These are phyloP conservation scores for Suillus americanus DNA, from an alignment of 768 basidiomycete species.

Conservation along the genomic window DNA sequence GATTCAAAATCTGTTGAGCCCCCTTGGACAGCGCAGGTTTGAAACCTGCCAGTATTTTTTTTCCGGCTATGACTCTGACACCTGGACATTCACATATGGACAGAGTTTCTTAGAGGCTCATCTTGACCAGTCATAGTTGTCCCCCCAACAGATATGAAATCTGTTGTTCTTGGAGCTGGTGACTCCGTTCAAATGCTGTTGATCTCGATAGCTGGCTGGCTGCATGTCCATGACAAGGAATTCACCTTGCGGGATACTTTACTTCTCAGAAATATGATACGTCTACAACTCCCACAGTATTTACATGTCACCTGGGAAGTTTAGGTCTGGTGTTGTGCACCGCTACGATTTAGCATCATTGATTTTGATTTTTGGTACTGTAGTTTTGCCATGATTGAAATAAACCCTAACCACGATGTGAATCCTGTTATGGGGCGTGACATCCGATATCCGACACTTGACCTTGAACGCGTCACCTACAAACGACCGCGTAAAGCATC, in stretches of 20 bases:
- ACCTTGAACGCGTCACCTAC: slow-evolving; percentile 33
- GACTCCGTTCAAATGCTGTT: no score
- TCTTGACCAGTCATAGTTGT: neutral
- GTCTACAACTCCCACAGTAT: neutral
- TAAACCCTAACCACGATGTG: slow-evolving; percentile 1
- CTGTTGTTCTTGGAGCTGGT: neutral
- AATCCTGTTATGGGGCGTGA: neutral
- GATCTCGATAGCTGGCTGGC: no score
- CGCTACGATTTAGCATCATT: neutral
- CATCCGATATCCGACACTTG: slow-evolving; percentile 17
- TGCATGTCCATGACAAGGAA: no score
- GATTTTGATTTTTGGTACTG: neutral
- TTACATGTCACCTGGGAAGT: neutral
- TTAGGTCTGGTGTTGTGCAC: neutral
- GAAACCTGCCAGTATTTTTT: no score
- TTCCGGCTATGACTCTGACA: no score
- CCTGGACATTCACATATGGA: no score
- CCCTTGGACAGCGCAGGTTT: no score
- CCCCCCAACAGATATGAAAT: neutral
- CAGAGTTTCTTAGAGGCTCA: no score
- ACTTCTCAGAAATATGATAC: no score
- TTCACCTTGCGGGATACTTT: no score
- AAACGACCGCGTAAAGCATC: slow-evolving; percentile 5
- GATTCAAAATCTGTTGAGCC: no score
- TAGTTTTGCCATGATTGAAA: neutral